Conservation (phyloP, 2,329 filamentous ascomycete species). For the Pyricularia grisea region DNA sequence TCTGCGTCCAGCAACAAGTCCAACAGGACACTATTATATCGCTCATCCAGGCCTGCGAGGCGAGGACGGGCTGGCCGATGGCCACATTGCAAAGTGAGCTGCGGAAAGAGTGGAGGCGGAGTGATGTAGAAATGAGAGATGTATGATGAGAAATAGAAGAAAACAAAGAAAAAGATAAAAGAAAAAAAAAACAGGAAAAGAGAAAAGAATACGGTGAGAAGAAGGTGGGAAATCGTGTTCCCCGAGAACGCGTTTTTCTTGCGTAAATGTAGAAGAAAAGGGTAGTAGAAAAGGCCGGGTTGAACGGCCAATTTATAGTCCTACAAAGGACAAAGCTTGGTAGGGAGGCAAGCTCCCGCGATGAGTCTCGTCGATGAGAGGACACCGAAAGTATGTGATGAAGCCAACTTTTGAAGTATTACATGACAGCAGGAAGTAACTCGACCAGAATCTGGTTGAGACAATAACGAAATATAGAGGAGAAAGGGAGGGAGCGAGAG, state of each 20-base stretch:
- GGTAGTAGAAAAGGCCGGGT: background rate
- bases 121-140: background rate
- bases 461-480: background rate
- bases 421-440: background rate
- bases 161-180: too few species aligned
- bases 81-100: background rate
- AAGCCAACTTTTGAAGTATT: background rate
- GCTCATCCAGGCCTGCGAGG: conserved; percentile 25
- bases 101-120: background rate
- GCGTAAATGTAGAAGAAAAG: background rate
- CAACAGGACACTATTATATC: conserved; percentile 26
- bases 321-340: background rate
- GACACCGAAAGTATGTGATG: background rate
- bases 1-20: conserved; percentile 26
- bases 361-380: background rate
- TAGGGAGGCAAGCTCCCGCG: background rate
- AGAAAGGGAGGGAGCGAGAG: background rate
- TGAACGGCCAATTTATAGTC: background rate
- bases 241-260: background rate
- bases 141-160: background rate
- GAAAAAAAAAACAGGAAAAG: background rate
- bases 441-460: too few species aligned
- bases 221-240: background rate
- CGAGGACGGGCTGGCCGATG: conserved; percentile 25
- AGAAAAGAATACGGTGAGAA: background rate